Base-by-base conservation (phyloP, 2,329 filamentous ascomycete genomes). In the Penicillium italicum region DNA sequence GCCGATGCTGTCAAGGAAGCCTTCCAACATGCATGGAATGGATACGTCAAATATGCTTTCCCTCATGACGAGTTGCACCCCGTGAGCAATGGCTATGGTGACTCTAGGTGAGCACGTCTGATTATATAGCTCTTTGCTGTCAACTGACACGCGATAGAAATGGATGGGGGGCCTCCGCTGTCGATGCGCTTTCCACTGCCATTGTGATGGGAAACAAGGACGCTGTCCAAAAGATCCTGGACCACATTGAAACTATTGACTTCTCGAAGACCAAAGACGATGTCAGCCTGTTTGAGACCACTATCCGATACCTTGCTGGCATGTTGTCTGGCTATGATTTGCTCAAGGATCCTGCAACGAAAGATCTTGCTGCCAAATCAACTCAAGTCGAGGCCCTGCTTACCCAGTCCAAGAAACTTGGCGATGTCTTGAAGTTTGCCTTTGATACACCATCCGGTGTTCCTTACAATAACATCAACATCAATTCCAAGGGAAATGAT, bases 281-380 rank as follows among this genome's bases (percentile, higher is more conserved):
- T 10, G 85, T 96, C 46, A 93, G 88, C 36, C 74, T 96, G 8
- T 96, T 96, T 66, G 91, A 96, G 74, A 95, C 90, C 0, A 96
- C 90, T 0, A 96, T 96, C 67, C 86, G 91, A 28, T 96, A 96
- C 66, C 76, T 96, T 1, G 91, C 84, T 10, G 91, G 91, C 16
- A 79, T 96, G 65, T 69, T 96, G 9, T 89, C 91, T 2, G 89
- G 86, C 5, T 80, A 80, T 62, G 79, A 80, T 57, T 79, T 96
- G 46, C 76, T 96, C 44, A 86, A 77, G 1, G 89, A 88, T 0
- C 87, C 88, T 1, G 78, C 86, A 18, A 75, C 78, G 16, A 37
- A 11, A 10, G 61, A 79, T 31, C 74, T 86, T 14, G 78, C 80
- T 43, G 66, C 72, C 9, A 75, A 81, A 64, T 67, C 60, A 60